Percentiles rank a stretch among this genome's conserved stretches.
phyloP scores from a whole-genome alignment of 139 green algal species.

The Coccomyxa sp. region DNA sequence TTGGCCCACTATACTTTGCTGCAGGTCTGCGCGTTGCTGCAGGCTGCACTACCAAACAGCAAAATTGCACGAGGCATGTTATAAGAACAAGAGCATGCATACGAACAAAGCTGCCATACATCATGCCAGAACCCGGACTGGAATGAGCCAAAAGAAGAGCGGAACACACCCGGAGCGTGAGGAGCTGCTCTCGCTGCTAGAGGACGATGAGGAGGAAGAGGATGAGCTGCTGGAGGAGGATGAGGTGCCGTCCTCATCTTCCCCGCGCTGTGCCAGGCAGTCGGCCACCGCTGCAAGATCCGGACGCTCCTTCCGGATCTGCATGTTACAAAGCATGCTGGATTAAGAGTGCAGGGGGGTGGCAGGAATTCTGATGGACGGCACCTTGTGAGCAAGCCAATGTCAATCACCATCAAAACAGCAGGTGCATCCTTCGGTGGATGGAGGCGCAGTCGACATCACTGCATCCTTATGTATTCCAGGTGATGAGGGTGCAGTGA shows the following conservation, averaged over 20 bases:
- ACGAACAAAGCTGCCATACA: too few species aligned
- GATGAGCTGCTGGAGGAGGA: conserved; percentile 12
- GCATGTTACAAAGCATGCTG: neutral
- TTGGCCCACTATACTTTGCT: too few species aligned
- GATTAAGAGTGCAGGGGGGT: too few species aligned
- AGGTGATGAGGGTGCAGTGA: too few species aligned
- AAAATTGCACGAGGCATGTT: too few species aligned
- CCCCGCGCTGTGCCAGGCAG: conserved; percentile 9
- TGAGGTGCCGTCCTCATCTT: conserved; percentile 4
- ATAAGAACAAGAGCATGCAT: too few species aligned
- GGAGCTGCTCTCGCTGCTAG: conserved; percentile 1
- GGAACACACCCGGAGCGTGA: neutral
- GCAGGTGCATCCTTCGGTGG: neutral
- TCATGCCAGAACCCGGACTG: too few species aligned
- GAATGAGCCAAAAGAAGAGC: neutral
- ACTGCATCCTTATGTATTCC: too few species aligned
- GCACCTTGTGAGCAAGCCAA: neutral
- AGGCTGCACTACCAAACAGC: too few species aligned
- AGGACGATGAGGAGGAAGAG: neutral
- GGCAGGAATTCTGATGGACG: neutral
- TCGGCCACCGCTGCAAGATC: conserved; percentile 58
- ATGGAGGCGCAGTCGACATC: too few species aligned
- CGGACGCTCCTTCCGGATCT: conserved; percentile 27
- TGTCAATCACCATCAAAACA: neutral
- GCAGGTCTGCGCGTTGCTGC: too few species aligned